A percentile compares a stretch with the other conserved stretches of the same genome.
phyloP scores from a whole-genome alignment of 768 basidiomycete species.

The Trametes cubensis region DNA sequence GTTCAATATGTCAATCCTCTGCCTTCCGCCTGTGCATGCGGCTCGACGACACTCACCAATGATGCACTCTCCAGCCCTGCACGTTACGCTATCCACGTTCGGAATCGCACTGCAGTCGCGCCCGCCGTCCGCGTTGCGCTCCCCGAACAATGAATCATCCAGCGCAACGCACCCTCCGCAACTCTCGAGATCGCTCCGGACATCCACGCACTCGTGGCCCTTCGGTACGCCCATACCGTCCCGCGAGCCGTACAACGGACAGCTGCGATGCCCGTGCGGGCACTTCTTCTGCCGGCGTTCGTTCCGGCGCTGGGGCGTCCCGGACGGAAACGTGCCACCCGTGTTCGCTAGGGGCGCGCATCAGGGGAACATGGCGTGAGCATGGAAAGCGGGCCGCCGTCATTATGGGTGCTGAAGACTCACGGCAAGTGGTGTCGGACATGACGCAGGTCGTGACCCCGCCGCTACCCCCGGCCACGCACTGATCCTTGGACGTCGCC shows the following conservation, averaged over 20 bases:
- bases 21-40: too few species aligned
- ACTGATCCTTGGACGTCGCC: constrained; percentile 15
- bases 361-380: not conserved
- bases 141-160: constrained; percentile 26
- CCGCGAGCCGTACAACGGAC: constrained; percentile 21
- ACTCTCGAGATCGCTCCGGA: constrained; percentile 27
- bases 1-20: not conserved
- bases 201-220: constrained; percentile 28
- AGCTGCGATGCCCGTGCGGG: constrained; percentile 18
- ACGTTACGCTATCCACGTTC: constrained; percentile 43
- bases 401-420: not conserved
- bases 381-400: not conserved
- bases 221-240: constrained; percentile 9
- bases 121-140: constrained; percentile 35
- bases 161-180: constrained; percentile 30
- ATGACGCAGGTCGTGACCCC: constrained; percentile 19
- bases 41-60: constrained; percentile 37
- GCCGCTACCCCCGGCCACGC: constrained; percentile 16
- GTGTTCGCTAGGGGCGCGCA: constrained; percentile 13
- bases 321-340: constrained; percentile 19
- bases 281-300: constrained; percentile 9
- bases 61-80: constrained; percentile 39
- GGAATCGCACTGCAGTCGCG: constrained; percentile 49
- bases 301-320: not conserved
- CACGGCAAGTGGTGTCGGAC: constrained; percentile 24